Base-by-base conservation (phyloP, 2,329 filamentous ascomycete species). In the Aspergillus luchuensis region DNA sequence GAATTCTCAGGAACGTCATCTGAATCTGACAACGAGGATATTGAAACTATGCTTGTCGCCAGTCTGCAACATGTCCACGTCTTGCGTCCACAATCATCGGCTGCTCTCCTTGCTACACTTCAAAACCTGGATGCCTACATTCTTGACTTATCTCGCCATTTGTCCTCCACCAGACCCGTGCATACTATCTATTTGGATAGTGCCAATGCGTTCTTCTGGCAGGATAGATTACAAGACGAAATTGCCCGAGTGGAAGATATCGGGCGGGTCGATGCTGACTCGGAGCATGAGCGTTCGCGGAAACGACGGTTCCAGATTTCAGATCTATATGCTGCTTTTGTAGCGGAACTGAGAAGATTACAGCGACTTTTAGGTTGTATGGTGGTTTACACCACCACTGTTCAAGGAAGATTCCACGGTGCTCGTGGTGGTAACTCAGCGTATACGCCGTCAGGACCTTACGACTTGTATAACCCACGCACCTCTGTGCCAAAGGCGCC, bases 11-110 rank as follows among this genome's bases (percentile, higher is more conserved):
- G 36, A 25, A 36, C 38, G 2, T 30, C 11, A 11, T 21, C 19
- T 13, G 33, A 19, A n/a, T 15, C 36, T 3, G 21, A n/a, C 15
- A 43, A 59, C 13, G 59, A 68, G 6, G 61, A 70, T 15, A 45
- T 63, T 2, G 67, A 69, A 30, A 56, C 63, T 8, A 63, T 79
- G 1, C 59, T 85, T 13, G 61, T 65, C n/a, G 65, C 65, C 21
- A 73, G 78, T 4, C 74, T 89, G 0, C 67, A 74, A 28, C 85
- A 89, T 66, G 71, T 89, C 39, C 86, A 88, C 69, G 76, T 89
- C 62, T 84, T 87, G 73, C 80, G 76, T 2, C 85, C 85, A 0
- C 78, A 82, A 48, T 83, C 82, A 1, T 83, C 83, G 23, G 50
- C 73, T 2, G 77, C 81, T 2, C 72, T 87, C 0, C 72, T 87